phyloP scores from a whole-genome alignment of 352 stramenopile species.

The Phytophthora idaei region DNA sequence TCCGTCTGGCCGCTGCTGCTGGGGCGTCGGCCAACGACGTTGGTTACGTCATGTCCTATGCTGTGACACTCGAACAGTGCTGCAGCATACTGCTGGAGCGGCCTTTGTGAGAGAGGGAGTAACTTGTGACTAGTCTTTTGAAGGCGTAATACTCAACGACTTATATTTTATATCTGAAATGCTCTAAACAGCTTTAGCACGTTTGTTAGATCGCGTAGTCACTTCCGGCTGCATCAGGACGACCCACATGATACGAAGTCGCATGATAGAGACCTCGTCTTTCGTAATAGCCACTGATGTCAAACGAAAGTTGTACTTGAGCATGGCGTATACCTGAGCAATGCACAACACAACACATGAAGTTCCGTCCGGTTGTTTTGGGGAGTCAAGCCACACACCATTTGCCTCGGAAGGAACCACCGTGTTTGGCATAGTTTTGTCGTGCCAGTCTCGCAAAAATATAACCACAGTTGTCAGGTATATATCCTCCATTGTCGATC shows the following conservation, averaged over 20 bases:
- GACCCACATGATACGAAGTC: conserved; percentile 4
- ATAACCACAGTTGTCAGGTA: not conserved
- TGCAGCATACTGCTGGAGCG: conserved; percentile 7
- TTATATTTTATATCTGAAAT: not conserved
- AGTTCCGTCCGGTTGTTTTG: conserved; percentile 8
- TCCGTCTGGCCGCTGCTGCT: not conserved
- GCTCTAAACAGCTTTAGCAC: not conserved
- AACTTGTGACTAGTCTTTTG: not conserved
- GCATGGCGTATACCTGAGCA: not conserved
- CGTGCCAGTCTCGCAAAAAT: conserved; percentile 7
- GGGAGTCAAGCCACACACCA: conserved; percentile 5
- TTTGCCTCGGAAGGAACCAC: not conserved
- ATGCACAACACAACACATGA: conserved; percentile 13
- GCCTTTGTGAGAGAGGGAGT: not conserved
- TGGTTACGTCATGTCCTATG: conserved; percentile 5
- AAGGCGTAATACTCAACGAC: not conserved
- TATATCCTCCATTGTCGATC: not conserved
- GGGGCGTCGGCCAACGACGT: not conserved
- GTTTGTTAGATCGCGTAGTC: not conserved
- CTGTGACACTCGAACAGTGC: conserved; percentile 5
- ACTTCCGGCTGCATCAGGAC: conserved; percentile 5
- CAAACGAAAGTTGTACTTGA: not conserved
- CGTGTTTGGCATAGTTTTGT: not conserved
- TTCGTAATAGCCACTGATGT: not conserved
- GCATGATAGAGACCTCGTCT: conserved; percentile 2